Evolutionary conservation across 2,329 filamentous ascomycete genomes (phyloP).

Genomic region (Aspergillus aculeatus): DNA sequence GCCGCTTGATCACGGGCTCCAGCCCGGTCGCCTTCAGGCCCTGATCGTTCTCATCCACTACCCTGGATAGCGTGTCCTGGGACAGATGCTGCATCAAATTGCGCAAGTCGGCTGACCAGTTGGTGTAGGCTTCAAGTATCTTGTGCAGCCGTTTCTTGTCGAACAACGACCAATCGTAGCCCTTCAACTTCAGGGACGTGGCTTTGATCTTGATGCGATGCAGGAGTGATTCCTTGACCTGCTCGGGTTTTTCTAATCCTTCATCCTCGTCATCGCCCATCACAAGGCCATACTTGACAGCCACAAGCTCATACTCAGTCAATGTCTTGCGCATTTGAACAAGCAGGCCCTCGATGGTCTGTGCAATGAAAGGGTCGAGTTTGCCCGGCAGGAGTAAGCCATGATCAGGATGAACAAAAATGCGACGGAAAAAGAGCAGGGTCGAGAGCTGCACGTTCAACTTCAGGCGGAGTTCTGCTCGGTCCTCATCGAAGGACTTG

Average conservation of each 20-base stretch:
- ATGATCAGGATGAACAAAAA: conserved; percentile 24
- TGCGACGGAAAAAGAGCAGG: conserved; percentile 25
- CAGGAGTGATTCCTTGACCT: conserved; percentile 21
- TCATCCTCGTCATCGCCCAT: background rate
- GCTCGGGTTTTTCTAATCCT: conserved; percentile 12
- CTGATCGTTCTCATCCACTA: conserved; percentile 9
- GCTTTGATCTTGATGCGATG: conserved; percentile 25
- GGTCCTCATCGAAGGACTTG: conserved; percentile 28
- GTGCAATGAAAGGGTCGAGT: conserved; percentile 1
- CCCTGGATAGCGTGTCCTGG: conserved; percentile 22
- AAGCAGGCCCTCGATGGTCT: conserved; percentile 2
- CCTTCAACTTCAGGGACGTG: conserved; percentile 25
- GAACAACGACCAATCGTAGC: conserved; percentile 34
- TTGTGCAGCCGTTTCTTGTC: conserved; percentile 29
- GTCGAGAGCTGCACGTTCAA: conserved; percentile 27
- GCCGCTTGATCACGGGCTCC: conserved; percentile 26
- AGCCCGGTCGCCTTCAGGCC: conserved; percentile 25
- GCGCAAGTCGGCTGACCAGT: conserved; percentile 26
- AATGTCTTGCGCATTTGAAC: background rate
- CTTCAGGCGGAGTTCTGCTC: conserved; percentile 23
- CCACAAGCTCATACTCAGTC: background rate
- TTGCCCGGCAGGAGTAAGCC: conserved; percentile 26
- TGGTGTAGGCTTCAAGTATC: conserved; percentile 27
- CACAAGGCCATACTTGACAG: background rate
- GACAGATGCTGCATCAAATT: conserved; percentile 32